Conservation (phyloP, 495 filamentous ascomycete species). For the Daldinia childiae region DNA sequence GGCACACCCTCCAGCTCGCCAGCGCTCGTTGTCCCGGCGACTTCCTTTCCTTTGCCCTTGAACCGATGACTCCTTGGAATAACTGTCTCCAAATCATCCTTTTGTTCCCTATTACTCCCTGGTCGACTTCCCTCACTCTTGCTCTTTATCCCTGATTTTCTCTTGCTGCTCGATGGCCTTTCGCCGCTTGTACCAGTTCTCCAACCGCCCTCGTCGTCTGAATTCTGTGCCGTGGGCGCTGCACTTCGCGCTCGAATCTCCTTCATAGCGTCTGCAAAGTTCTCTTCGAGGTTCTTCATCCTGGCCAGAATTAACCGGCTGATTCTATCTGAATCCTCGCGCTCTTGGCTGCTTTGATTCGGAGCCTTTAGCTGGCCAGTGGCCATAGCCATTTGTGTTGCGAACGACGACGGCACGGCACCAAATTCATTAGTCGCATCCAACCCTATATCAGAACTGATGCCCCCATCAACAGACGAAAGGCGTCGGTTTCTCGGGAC, state of each 20-base stretch:
- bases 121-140: conserved; percentile 34
- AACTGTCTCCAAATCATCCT: conserved; percentile 1
- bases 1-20: conserved; percentile 11
- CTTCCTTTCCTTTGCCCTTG: conserved; percentile 47
- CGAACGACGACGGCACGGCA: conserved; percentile 76
- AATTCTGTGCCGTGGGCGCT: conserved; percentile 54
- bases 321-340: conserved; percentile 72
- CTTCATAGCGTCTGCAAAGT: conserved; percentile 82
- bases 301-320: conserved; percentile 85
- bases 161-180: conserved; percentile 34
- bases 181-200: conserved; percentile 32
- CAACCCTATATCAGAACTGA: conserved; percentile 76
- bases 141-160: conserved; percentile 2
- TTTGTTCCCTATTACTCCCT: conserved; percentile 33
- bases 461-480: conserved; percentile 70
- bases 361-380: conserved; percentile 58
- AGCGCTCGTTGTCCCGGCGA: conserved; percentile 35
- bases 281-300: conserved; percentile 90
- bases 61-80: conserved; percentile 25
- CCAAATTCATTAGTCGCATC: conserved; percentile 70
- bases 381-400: conserved; percentile 79
- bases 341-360: conserved; percentile 46
- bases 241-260: conserved; percentile 76
- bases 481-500: conserved; percentile 52
- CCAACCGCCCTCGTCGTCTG: conserved; percentile 50